Percentiles rank a stretch among this genome's conserved stretches.
Conservation (phyloP, 1,284 basidiomycete genomes). For the Peniophora sp. region DNA sequence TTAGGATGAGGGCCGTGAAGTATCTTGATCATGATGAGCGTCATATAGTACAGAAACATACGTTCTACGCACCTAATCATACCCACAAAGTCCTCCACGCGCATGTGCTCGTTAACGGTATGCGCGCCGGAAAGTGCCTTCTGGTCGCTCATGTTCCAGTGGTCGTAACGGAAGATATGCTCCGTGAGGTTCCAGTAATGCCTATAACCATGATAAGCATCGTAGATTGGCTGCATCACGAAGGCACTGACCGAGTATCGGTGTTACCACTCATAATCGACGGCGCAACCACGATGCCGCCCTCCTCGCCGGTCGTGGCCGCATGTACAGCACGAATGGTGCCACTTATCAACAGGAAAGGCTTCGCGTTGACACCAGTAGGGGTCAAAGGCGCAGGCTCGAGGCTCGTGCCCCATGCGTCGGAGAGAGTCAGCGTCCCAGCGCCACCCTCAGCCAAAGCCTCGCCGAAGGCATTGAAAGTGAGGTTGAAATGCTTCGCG, state of each 20-base stretch:
- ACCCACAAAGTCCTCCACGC: conserved; percentile 14
- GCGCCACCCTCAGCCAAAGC: conserved; percentile 17
- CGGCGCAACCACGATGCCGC: conserved; percentile 33
- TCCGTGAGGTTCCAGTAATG: conserved; percentile 39
- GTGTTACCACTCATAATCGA: conserved; percentile 44
- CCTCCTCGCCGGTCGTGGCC: conserved; percentile 17
- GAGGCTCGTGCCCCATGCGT: conserved; percentile 36
- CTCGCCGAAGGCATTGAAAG: conserved; percentile 36
- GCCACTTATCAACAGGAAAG: conserved; percentile 42
- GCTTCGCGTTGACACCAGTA: conserved; percentile 28
- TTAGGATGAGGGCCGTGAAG: conserved; percentile 38
- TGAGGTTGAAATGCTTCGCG: conserved; percentile 36
- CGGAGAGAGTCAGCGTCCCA: conserved; percentile 31
- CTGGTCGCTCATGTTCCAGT: conserved; percentile 25
- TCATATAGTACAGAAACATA: conserved; percentile 12
- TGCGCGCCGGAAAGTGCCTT: conserved; percentile 41
- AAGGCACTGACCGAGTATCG: conserved; percentile 15
- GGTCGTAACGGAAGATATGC: conserved; percentile 44
- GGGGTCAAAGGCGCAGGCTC: conserved; percentile 54
- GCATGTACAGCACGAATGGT: conserved; percentile 33
- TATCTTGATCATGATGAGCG: conserved; percentile 36
- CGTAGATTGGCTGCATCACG: neutral
- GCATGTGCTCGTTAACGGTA: conserved; percentile 38
- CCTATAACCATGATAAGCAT: conserved; percentile 29
- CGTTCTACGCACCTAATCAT: neutral